Conservation (phyloP, 768 basidiomycete genomes). For the Russula ochroleuca region DNA sequence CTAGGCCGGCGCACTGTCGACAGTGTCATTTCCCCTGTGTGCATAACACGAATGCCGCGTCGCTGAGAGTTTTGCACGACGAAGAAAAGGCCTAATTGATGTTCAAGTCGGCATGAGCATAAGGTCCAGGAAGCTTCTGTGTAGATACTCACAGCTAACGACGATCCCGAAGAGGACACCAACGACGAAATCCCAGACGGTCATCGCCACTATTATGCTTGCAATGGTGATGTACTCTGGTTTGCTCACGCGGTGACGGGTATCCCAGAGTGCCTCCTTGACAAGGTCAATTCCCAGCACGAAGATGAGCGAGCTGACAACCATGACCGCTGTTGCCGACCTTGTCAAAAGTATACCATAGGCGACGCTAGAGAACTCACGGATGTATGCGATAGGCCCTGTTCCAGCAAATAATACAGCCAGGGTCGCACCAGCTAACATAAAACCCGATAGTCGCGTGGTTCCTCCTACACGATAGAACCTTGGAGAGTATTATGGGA, state of each 20-base stretch:
- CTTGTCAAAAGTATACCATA: not conserved
- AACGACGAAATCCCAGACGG: conserved; percentile 88
- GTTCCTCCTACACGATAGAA: conserved; percentile 94
- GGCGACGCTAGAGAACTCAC: conserved; percentile 43
- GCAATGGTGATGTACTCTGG: conserved; percentile 78
- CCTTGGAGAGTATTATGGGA: conserved; percentile 34
- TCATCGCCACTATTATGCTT: conserved; percentile 90
- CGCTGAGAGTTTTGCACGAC: conserved; percentile 92
- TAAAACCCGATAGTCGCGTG: conserved; percentile 75
- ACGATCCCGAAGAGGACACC: conserved; percentile 91
- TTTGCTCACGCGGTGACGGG: conserved; percentile 81
- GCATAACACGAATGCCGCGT: conserved; percentile 75
- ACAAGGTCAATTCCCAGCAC: conserved; percentile 92
- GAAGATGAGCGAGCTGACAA: conserved; percentile 88
- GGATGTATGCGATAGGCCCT: conserved; percentile 85
- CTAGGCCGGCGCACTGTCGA: conserved; percentile 90
- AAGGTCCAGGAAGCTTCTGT: not conserved
- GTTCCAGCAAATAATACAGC: conserved; percentile 79
- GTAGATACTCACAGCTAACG: conserved; percentile 64
- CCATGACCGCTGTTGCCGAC: conserved; percentile 65
- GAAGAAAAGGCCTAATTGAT: conserved; percentile 75
- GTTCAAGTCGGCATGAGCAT: not conserved
- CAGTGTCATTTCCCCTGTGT: conserved; percentile 78
- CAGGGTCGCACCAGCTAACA: conserved; percentile 74
- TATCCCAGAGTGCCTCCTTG: conserved; percentile 97